phyloP scores from a whole-genome alignment of 352 stramenopile species.

The Globisporangium okanoganense region DNA sequence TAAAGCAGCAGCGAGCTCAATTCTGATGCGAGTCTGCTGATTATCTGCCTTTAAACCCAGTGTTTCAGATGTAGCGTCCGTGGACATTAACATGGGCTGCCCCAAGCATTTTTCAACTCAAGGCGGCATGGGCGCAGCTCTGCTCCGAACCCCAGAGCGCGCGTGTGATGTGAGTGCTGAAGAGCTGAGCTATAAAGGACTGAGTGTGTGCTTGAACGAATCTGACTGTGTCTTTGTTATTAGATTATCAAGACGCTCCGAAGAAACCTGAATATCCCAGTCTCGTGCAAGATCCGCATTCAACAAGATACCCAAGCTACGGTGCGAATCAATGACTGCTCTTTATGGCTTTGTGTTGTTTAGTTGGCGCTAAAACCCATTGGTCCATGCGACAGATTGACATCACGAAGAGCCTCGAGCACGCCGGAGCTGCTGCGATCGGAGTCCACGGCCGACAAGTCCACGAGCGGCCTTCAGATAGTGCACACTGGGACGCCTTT shows the following conservation, averaged over 20 bases:
- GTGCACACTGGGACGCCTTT: slow-evolving; percentile 70
- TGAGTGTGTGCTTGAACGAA: background rate
- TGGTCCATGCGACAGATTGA: slow-evolving; percentile 31
- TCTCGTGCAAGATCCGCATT: slow-evolving; percentile 88
- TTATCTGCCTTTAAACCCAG: slow-evolving; percentile 18
- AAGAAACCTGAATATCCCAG: slow-evolving; percentile 72
- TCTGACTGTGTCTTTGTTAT: background rate
- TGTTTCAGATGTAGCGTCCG: slow-evolving; percentile 78
- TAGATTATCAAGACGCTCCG: slow-evolving; percentile 82
- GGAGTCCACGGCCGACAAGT: slow-evolving; percentile 66
- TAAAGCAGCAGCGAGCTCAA: no score
- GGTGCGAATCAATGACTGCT: slow-evolving; percentile 17
- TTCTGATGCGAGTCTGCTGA: background rate
- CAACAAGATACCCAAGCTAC: slow-evolving; percentile 63
- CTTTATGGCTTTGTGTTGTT: background rate
- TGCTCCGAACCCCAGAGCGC: slow-evolving; percentile 87
- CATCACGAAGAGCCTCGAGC: slow-evolving; percentile 50
- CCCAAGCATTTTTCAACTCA: slow-evolving; percentile 92
- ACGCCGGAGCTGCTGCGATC: slow-evolving; percentile 66
- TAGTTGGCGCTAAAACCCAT: background rate
- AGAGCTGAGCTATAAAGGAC: background rate
- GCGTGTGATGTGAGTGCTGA: slow-evolving; percentile 64
- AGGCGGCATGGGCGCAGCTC: slow-evolving; percentile 89
- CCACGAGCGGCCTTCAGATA: slow-evolving; percentile 61
- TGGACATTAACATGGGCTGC: slow-evolving; percentile 95